Base-by-base conservation (phyloP, 192 early-diverging fungal species). In the Coemansia sp. region DNA sequence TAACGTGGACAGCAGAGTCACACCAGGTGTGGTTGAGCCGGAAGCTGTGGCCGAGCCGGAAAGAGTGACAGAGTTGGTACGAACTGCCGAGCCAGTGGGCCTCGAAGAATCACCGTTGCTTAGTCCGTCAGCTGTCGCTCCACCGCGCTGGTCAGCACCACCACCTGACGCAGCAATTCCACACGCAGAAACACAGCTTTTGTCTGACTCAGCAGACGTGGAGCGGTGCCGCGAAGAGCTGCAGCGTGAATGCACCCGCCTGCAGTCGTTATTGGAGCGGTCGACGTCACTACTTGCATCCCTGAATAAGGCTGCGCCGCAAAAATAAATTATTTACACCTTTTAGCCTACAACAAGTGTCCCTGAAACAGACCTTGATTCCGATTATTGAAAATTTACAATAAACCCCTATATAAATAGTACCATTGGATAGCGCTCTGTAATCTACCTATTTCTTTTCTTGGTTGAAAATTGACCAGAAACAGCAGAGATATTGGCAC, bases 221-320 rank as follows among this genome's bases (percentile, higher is more conserved):
- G 52, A 71, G 13, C 54, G 50, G 45, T 65, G 66, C 13, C 75
- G 75, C 52, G 70, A 65, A 41, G 75, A 72, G 52, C 55, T 78
- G 18, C 75, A 78, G 66, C 69, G 75, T 3, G 75, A 78, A 29
- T 78, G 75, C 32, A 53, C 62, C 20, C 48, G 75, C 1, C 66
- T 78, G 53, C 65, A 78, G 50, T 63, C 61, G 27, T 54, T 78
- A 6, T 49, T 78, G 35, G 69, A 78, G 39, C 54, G 58, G 39
- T 78, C 75, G 14, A 78, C 75, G 20, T 58, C 69, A 39, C 59
- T 78, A 20, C 50, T 78, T 13, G 69, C 68, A 32, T 68, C 69
- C 6, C 39, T 78, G 39, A 65, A 78, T 56, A 67, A 68, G 11
- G 29, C 64, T 14, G 54, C 60, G 14, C 41, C 41, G 41, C 41